These are phyloP conservation scores for Coleophoma cylindrospora DNA, from an alignment of 2,329 filamentous ascomycete genomes.

Conservation along the genomic window DNA sequence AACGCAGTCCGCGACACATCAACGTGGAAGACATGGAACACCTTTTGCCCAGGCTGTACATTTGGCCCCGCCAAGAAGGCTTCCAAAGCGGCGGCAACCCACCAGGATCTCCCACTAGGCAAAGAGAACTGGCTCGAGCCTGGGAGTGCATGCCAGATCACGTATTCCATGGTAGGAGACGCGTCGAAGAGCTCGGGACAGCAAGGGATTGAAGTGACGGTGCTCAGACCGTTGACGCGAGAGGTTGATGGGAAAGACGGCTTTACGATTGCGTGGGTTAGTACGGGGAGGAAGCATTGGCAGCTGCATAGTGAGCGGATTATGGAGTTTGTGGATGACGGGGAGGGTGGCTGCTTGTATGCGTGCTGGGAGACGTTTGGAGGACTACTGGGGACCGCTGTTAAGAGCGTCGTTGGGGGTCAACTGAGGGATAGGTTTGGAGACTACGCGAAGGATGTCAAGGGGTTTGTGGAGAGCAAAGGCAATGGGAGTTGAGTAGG, in stretches of 20 bases:
- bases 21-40: slow-evolving; percentile 30
- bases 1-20: slow-evolving; percentile 14
- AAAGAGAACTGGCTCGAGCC: slow-evolving; percentile 12
- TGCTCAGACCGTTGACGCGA: not conserved
- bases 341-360: slow-evolving; percentile 31
- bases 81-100: not conserved
- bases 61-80: slow-evolving; percentile 44
- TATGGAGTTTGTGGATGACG: slow-evolving; percentile 36
- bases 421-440: slow-evolving; percentile 30
- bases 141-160: slow-evolving; percentile 8
- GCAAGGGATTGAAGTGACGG: slow-evolving; percentile 8
- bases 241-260: slow-evolving; percentile 25
- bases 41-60: slow-evolving; percentile 56
- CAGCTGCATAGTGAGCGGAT: slow-evolving; percentile 34
- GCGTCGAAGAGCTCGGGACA: slow-evolving; percentile 9
- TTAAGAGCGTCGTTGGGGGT: slow-evolving; percentile 27
- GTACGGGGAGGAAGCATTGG: slow-evolving; percentile 24
- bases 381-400: slow-evolving; percentile 29
- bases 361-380: slow-evolving; percentile 41
- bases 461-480: slow-evolving; percentile 18
- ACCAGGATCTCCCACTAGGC: too few relatives aligned
- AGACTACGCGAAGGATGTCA: slow-evolving; percentile 34
- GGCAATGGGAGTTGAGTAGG: too few relatives aligned
- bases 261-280: slow-evolving; percentile 35
- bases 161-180: slow-evolving; percentile 17